phyloP scores from a whole-genome alignment of 2,329 filamentous ascomycete species.

The Onygenales sp. region DNA sequence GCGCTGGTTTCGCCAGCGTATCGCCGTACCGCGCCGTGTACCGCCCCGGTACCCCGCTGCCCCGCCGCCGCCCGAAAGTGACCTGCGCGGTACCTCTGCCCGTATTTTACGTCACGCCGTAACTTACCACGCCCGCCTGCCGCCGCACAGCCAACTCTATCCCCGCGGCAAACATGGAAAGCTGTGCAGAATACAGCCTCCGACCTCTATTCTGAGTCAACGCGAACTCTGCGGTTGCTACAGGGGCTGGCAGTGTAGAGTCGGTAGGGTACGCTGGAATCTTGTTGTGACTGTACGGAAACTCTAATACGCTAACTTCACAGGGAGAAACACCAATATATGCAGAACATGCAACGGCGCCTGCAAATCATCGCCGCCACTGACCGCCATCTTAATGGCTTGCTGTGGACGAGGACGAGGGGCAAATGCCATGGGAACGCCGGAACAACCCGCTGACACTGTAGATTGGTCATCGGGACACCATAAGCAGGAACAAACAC shows the following conservation, averaged over 20 bases:
- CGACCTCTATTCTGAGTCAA: not conserved
- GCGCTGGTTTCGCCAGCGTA: constrained; percentile 5
- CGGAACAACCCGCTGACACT: too few species aligned
- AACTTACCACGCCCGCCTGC: not conserved
- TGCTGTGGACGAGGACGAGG: too few species aligned
- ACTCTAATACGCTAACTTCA: not conserved
- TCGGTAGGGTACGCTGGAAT: not conserved
- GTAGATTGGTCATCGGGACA: too few species aligned
- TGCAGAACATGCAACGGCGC: too few species aligned
- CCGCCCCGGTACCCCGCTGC: not conserved
- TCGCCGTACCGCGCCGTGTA: not conserved
- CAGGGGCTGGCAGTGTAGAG: too few species aligned
- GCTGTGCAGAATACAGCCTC: too few species aligned
- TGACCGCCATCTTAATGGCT: too few species aligned
- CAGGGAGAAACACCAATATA: not conserved
- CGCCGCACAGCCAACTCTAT: not conserved
- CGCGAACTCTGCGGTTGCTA: not conserved
- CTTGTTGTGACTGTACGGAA: not conserved
- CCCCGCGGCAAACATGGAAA: too few species aligned
- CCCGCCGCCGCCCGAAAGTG: not conserved
- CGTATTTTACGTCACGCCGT: not conserved
- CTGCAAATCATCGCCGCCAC: too few species aligned
- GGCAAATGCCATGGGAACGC: too few species aligned
- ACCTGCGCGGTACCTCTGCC: not conserved
- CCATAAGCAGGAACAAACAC: too few species aligned